Evolutionary conservation across 1,139 yeast species (phyloP), one percentile per base, ranked within the genome.

Genomic region (Williopsis jadinii): DNA sequence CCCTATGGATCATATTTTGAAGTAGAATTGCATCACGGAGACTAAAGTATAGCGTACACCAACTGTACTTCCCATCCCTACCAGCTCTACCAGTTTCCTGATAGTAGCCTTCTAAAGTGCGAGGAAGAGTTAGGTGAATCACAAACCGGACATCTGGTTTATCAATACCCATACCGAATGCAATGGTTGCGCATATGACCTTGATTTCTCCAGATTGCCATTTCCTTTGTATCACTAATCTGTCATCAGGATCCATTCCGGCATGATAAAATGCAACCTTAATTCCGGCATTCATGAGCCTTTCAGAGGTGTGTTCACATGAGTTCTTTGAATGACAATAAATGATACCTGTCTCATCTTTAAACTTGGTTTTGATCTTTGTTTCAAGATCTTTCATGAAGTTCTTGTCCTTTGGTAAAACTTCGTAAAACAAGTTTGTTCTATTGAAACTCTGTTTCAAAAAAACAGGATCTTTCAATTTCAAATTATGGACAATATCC

Each of bases 21-120:
- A 90, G 64, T 32, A 77, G 70, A 45, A 87, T 66, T 1, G 87
- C 87, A 64, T 88, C 97, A 46, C 76, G 75, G 60, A 82, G 83
- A 11, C 80, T 73, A 59, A 84, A 92, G 55, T 77, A 92, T 73
- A 92, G 73, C 13, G 85, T 74, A 63, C 97, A 92, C 47, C 81
- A 82, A 2, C 95, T 82, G 36, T 67, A 74, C 5, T 75, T 66
- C 0, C 97, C 97, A 66, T 92, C 98, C 64, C 98, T 76, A 5
- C 98, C 98, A 2, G 97, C 98, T 62, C 98, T 79, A n/a, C 98
- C 98, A 1, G 97, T 88, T 60, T 92, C 98, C 63, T 92, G 98
- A 55, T 92, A 92, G 59, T 92, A 92, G 0, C 97, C 97, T 64
- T 92, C 98, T 46, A 92, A 66, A 38, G 88, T 85, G 55, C 96